phyloP scores from a whole-genome alignment of 176 grass and related monocot genomes.

The Eleusine indica region DNA sequence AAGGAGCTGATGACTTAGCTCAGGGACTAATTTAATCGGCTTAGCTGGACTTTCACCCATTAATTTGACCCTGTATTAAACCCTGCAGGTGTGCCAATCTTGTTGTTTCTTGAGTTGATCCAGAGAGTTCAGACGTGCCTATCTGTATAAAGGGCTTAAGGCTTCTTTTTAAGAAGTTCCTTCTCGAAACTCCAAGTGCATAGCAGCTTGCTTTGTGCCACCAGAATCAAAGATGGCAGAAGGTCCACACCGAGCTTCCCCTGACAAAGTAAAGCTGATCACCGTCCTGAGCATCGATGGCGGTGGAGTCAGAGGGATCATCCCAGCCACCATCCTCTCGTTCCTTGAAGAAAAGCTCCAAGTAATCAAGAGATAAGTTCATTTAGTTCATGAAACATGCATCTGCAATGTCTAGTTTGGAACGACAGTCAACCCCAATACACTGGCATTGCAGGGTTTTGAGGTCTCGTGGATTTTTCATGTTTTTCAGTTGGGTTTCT shows the following conservation, averaged over 20 bases:
- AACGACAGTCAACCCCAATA: background rate
- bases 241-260: slow-evolving; percentile 7
- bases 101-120: slow-evolving; percentile 34
- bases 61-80: background rate
- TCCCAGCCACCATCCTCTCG: slow-evolving; percentile 56
- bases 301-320: slow-evolving; percentile 73
- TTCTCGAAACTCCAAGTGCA: background rate
- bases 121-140: background rate
- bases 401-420: background rate
- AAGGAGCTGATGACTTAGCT: background rate
- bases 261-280: slow-evolving; percentile 51
- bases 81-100: background rate
- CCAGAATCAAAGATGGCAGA: slow-evolving; percentile 28
- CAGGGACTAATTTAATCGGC: background rate
- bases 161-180: background rate
- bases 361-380: slow-evolving; percentile 40
- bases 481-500: background rate
- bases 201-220: background rate
- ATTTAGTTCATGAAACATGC: background rate
- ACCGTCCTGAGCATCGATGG: slow-evolving; percentile 83
- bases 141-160: slow-evolving; percentile 31
- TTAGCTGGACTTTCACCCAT: slow-evolving; percentile 9
- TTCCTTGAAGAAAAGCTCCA: slow-evolving; percentile 72
- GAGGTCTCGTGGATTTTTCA: slow-evolving; percentile 4
- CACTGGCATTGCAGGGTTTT: background rate